Percentiles rank a stretch among this genome's conserved stretches.
These are phyloP conservation scores for Linderina pennispora DNA, from an alignment of 192 early-diverging fungal genomes.

Conservation along the genomic window DNA sequence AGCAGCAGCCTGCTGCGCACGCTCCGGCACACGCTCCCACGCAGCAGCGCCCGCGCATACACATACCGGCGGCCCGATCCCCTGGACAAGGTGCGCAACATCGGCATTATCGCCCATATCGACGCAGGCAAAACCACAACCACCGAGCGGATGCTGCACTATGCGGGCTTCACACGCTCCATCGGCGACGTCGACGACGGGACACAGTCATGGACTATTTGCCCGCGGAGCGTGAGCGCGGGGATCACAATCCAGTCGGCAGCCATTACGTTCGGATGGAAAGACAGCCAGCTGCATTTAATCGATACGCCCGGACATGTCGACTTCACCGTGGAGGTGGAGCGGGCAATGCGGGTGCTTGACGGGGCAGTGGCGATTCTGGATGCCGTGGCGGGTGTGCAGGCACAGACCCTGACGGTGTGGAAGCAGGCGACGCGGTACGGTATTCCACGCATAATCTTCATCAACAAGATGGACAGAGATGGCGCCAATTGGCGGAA, in stretches of 20 bases:
- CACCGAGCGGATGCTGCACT: constrained; percentile 96
- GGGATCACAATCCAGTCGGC: constrained; percentile 95
- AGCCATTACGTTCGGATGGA: constrained; percentile 81
- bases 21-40: too few species aligned
- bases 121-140: constrained; percentile 97
- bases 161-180: constrained; percentile 80
- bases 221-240: constrained; percentile 77
- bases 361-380: constrained; percentile 90
- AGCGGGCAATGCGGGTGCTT: constrained; percentile 83
- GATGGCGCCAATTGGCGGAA: constrained; percentile 53
- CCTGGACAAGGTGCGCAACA: constrained; percentile 58
- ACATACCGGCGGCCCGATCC: background rate
- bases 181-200: constrained; percentile 94
- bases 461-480: constrained; percentile 97
- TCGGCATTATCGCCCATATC: constrained; percentile 96
- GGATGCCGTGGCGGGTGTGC: constrained; percentile 94
- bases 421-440: constrained; percentile 86
- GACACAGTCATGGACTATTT: constrained; percentile 88
- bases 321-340: constrained; percentile 96
- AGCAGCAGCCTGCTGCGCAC: too few species aligned
- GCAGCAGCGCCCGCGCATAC: too few species aligned
- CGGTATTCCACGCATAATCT: constrained; percentile 72
- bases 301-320: constrained; percentile 97
- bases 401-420: constrained; percentile 96
- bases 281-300: constrained; percentile 72